These are phyloP conservation scores for Salicornia ramosissima DNA, from an alignment of 148 eudicot species.

Conservation along the genomic window DNA sequence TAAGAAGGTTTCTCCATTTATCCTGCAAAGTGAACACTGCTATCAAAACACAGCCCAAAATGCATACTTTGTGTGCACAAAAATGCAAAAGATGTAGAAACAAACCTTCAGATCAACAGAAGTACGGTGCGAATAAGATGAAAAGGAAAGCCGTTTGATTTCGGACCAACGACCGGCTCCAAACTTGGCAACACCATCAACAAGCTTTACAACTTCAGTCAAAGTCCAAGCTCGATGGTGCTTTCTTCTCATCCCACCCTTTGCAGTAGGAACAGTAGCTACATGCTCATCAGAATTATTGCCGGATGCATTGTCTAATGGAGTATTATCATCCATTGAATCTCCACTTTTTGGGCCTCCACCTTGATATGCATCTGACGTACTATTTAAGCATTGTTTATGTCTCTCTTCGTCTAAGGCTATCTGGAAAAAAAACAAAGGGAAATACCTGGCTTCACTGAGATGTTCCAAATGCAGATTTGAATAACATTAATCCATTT, in stretches of 20 bases:
- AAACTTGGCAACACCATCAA: conserved; percentile 84
- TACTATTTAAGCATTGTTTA: conserved; percentile 28
- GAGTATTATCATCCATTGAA: conserved; percentile 23
- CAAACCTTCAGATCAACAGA: conserved; percentile 96
- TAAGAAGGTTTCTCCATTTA: conserved; percentile 97
- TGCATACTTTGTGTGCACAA: not conserved
- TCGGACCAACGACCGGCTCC: conserved; percentile 99
- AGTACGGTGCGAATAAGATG: conserved; percentile 81
- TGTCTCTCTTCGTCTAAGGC: conserved; percentile 36
- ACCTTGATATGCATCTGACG: conserved; percentile 38
- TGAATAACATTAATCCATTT: conserved; percentile 1
- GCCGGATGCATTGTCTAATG: conserved; percentile 20
- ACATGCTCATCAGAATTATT: conserved; percentile 47
- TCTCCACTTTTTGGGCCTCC: conserved; percentile 36
- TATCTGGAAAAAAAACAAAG: conserved; percentile 33
- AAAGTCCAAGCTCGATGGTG: conserved; percentile 97
- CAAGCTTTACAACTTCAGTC: conserved; percentile 80
- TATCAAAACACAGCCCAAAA: not conserved
- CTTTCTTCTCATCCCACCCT: conserved; percentile 84
- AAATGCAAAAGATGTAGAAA: not conserved
- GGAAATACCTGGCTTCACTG: not conserved
- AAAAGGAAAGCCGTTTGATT: conserved; percentile 82
- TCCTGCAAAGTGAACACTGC: conserved; percentile 47
- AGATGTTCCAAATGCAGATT: not conserved
- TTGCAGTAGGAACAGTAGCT: conserved; percentile 41